Evolutionary conservation across 2,329 filamentous ascomycete genomes (phyloP).

Genomic region (Diaporthe vaccinii): DNA sequence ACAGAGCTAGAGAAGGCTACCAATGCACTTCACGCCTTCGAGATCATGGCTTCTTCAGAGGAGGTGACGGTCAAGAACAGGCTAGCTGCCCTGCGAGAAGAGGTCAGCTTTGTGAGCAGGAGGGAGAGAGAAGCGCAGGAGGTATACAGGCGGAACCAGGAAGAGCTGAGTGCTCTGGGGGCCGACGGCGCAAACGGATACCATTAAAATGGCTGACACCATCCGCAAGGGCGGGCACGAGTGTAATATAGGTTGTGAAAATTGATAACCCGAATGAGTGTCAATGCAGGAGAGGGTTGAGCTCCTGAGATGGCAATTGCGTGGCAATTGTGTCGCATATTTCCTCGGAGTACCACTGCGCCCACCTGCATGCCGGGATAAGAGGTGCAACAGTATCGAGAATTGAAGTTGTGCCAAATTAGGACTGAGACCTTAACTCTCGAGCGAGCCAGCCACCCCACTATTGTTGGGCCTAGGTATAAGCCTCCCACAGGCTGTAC

Average conservation of each 20-base stretch:
- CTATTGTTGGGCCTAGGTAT: no score
- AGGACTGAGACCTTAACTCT: no score
- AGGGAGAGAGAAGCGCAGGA: constrained; percentile 94
- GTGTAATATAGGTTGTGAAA: constrained; percentile 9
- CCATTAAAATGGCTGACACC: constrained; percentile 48
- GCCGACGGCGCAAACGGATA: constrained; percentile 54
- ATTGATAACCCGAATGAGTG: not conserved
- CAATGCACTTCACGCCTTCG: constrained; percentile 80
- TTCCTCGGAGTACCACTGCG: no score
- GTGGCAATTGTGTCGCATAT: no score
- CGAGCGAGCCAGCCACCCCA: no score
- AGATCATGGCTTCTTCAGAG: constrained; percentile 83
- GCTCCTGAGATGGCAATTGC: no score
- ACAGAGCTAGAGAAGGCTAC: constrained; percentile 81
- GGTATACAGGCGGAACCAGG: constrained; percentile 79
- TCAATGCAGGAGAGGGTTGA: not conserved
- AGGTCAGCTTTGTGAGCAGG: constrained; percentile 83
- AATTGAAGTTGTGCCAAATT: no score
- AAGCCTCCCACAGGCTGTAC: no score
- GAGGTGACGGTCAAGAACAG: constrained; percentile 80
- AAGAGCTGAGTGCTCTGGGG: constrained; percentile 78
- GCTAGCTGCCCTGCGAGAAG: constrained; percentile 82
- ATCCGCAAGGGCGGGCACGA: not conserved
- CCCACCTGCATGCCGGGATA: no score
- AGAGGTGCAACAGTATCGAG: no score